Evolutionary conservation across 2,329 filamentous ascomycete species (phyloP).

Genomic region (Cladosporium sphaerospermum): DNA sequence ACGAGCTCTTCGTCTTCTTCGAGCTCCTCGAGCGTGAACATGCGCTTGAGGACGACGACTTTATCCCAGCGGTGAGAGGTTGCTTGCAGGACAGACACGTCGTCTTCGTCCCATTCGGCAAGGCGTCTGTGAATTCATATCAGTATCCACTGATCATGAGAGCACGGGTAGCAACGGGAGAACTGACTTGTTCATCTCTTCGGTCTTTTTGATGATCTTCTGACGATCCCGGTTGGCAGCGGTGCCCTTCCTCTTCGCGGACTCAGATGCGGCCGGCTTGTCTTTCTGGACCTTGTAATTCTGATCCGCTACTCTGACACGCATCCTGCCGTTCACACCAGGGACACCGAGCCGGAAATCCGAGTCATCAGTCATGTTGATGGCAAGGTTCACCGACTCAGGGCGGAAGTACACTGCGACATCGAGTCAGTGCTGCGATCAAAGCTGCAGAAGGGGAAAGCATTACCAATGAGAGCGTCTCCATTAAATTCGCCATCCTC

Average conservation of each 20-base stretch:
- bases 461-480: constrained; percentile 64
- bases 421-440: not conserved
- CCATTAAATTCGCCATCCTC: constrained; percentile 82
- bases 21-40: constrained; percentile 83
- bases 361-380: constrained; percentile 73
- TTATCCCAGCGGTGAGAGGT: constrained; percentile 62
- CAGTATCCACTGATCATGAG: not conserved
- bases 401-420: constrained; percentile 77
- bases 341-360: constrained; percentile 65
- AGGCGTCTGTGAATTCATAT: constrained; percentile 57
- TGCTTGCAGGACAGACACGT: constrained; percentile 54
- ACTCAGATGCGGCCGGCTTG: constrained; percentile 29
- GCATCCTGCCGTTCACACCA: constrained; percentile 57
- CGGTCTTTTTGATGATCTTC: constrained; percentile 84
- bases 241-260: constrained; percentile 39
- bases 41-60: constrained; percentile 79
- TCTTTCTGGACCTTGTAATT: constrained; percentile 88
- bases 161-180: not conserved
- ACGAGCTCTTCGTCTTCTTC: constrained; percentile 77
- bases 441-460: not conserved
- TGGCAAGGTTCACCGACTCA: constrained; percentile 82
- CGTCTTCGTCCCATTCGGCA: constrained; percentile 91
- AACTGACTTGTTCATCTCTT: constrained; percentile 67
- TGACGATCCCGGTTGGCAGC: constrained; percentile 51
- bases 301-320: constrained; percentile 75